These are phyloP conservation scores for Mycena haematopus DNA, from an alignment of 768 basidiomycete genomes.

Conservation along the genomic window DNA sequence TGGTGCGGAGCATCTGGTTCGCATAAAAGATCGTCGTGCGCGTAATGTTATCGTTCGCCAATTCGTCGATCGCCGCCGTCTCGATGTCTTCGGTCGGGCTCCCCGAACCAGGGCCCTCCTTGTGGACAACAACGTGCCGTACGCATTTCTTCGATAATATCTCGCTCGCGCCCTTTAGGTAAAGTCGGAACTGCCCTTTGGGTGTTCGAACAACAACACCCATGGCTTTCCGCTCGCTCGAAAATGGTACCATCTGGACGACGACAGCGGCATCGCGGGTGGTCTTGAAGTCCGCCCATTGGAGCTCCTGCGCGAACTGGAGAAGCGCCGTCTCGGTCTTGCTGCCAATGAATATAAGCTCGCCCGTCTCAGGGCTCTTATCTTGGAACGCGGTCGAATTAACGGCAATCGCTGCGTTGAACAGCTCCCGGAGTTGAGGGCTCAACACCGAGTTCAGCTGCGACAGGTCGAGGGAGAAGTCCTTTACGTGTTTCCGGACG, in stretches of 20 bases:
- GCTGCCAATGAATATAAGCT: conserved; percentile 78
- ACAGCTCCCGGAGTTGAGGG: conserved; percentile 62
- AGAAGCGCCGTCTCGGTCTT: conserved; percentile 96
- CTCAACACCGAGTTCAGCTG: conserved; percentile 71
- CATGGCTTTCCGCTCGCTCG: conserved; percentile 93
- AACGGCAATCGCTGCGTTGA: conserved; percentile 87
- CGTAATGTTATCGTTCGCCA: conserved; percentile 81
- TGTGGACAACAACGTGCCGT: conserved; percentile 72
- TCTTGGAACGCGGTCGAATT: conserved; percentile 98
- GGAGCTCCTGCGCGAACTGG: conserved; percentile 79
- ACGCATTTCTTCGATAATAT: conserved; percentile 83
- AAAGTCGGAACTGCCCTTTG: conserved; percentile 66
- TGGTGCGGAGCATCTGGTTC: conserved; percentile 93
- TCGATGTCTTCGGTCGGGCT: conserved; percentile 49
- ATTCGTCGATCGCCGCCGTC: conserved; percentile 65
- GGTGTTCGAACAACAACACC: conserved; percentile 79
- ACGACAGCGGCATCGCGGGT: conserved; percentile 67
- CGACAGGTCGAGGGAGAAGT: conserved; percentile 87
- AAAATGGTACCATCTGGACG: conserved; percentile 92
- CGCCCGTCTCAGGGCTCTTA: conserved; percentile 61
- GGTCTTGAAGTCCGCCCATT: conserved; percentile 75
- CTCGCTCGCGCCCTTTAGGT: conserved; percentile 94
- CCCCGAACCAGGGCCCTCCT: conserved; percentile 34
- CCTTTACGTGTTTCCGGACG: conserved; percentile 57
- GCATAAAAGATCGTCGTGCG: conserved; percentile 98